Percentiles rank a stretch among this genome's conserved stretches.
These are phyloP conservation scores for Serendipita sp. DNA, from an alignment of 768 basidiomycete genomes.

Conservation along the genomic window DNA sequence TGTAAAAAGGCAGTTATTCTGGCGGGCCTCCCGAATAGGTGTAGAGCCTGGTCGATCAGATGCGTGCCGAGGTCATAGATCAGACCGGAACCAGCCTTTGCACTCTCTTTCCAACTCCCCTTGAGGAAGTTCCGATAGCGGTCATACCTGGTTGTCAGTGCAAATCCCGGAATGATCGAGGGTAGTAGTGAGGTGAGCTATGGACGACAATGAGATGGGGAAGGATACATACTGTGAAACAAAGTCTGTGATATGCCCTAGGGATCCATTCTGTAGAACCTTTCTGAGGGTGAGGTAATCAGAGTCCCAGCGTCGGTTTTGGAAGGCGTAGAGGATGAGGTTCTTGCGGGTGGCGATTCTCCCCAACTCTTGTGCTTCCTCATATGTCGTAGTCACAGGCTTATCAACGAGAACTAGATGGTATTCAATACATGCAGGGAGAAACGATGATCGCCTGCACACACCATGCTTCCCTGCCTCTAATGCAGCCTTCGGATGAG, in stretches of 20 bases:
- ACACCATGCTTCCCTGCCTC: slow-evolving; percentile 59
- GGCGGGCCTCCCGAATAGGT: slow-evolving; percentile 58
- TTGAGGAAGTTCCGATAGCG: slow-evolving; percentile 50
- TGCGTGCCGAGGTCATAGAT: slow-evolving; percentile 71
- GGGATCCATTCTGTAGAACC: slow-evolving; percentile 24
- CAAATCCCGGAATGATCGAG: not conserved
- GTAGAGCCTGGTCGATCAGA: slow-evolving; percentile 60
- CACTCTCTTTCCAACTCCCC: slow-evolving; percentile 65
- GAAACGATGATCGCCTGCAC: slow-evolving; percentile 9
- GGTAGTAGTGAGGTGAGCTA: too few species aligned
- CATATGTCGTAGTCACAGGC: slow-evolving; percentile 45
- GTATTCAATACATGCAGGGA: not conserved
- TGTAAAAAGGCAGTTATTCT: slow-evolving; percentile 51
- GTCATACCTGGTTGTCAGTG: slow-evolving; percentile 39
- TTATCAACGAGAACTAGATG: slow-evolving; percentile 59
- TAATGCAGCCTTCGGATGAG: slow-evolving; percentile 24
- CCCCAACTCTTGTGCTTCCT: slow-evolving; percentile 44
- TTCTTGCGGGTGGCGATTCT: slow-evolving; percentile 40
- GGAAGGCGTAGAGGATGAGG: slow-evolving; percentile 54
- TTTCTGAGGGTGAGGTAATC: slow-evolving; percentile 53
- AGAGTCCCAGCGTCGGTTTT: slow-evolving; percentile 64
- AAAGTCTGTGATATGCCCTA: not conserved
- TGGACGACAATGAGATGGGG: not conserved
- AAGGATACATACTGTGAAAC: not conserved
- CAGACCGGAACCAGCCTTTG: slow-evolving; percentile 44